Base-by-base conservation (phyloP, 1,284 basidiomycete genomes). In the Trametes polyzona region DNA sequence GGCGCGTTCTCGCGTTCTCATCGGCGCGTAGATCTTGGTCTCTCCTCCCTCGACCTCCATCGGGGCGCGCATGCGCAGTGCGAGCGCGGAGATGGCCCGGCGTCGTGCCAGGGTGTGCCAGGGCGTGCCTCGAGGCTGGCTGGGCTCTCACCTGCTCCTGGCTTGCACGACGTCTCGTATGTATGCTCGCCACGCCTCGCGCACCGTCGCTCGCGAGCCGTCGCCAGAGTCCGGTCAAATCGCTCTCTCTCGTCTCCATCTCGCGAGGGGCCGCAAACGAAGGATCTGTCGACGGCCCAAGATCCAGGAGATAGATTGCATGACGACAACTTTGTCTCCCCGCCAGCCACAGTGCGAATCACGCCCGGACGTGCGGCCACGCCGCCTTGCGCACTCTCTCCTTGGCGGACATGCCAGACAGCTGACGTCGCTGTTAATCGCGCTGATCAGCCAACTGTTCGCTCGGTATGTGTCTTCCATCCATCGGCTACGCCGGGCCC, bases 291-390 rank as follows among this genome's bases (percentile, higher is more conserved):
- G 17, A 16, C 26, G 14, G 29, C 19, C 16, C 16, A 17, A 48
- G 53, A 54, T 54, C 43, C 32, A 21, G 5, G 26, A 47, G 46
- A 55, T 55, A 55, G 53, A 55, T 55, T 55, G 39, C 47, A 55
- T 43, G 46, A 48, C 44, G 37, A 47, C 39, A 37, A 21, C 17
- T 21, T 32, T 33, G 26, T 39, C 24, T 54, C 1, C 29, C 21
- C 27, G 17, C 30, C 11, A 32, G 12, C 27, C 30, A 36, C 39
- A 17, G 10, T 48, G 53, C 53, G 53, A 48, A 55, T 55, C 53
- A 10, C 46, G 16, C 21, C 33, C 24, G 17, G 53, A 55, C 26
- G 46, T 33, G 24, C 21, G 23, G 32, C 17, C 46, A 36, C 47
- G 46, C 46, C 37, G 46, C 46, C 27, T 6, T 40, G n/a, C 50